Percentiles rank a stretch among this genome's conserved stretches.
Conservation (phyloP, 345 rosid genomes). For the Salix brachista region DNA sequence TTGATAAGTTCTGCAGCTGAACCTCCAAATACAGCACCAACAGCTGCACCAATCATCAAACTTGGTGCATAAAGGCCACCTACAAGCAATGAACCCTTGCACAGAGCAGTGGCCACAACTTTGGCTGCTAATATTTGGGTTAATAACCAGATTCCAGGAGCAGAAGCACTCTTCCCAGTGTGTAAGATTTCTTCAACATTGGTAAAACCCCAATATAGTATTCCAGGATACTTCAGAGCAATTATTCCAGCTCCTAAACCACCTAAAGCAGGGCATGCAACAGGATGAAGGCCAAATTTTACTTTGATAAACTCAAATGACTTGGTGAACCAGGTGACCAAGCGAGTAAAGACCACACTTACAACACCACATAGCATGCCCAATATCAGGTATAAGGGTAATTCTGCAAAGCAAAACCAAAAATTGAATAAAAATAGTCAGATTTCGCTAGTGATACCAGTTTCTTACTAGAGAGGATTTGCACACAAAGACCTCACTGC, state of each 20-base stretch:
- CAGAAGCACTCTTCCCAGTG: constrained; percentile 94
- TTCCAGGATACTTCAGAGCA: constrained; percentile 96
- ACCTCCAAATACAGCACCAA: constrained; percentile 98
- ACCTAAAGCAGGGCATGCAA: constrained; percentile 95
- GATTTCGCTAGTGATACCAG: not conserved
- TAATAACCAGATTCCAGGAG: constrained; percentile 95
- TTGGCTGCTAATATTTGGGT: constrained; percentile 90
- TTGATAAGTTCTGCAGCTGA: constrained; percentile 85
- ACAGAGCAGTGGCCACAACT: constrained; percentile 90
- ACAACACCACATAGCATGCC: constrained; percentile 97
- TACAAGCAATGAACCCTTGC: constrained; percentile 96
- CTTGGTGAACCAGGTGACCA: constrained; percentile 85
- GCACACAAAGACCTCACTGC: not conserved
- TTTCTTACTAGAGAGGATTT: not conserved
- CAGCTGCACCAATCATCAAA: constrained; percentile 98
- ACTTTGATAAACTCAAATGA: constrained; percentile 70
- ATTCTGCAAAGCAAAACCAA: constrained; percentile 49
- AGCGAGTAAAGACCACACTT: constrained; percentile 77
- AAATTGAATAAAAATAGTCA: not conserved
- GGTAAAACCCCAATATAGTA: constrained; percentile 96
- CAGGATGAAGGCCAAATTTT: constrained; percentile 77
- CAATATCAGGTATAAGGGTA: constrained; percentile 88
- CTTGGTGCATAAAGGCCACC: constrained; percentile 98
- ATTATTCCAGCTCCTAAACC: constrained; percentile 95
- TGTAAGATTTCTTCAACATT: constrained; percentile 95